Conservation (phyloP, 2,329 filamentous ascomycete genomes). For the Beauveria rudraprayagi region DNA sequence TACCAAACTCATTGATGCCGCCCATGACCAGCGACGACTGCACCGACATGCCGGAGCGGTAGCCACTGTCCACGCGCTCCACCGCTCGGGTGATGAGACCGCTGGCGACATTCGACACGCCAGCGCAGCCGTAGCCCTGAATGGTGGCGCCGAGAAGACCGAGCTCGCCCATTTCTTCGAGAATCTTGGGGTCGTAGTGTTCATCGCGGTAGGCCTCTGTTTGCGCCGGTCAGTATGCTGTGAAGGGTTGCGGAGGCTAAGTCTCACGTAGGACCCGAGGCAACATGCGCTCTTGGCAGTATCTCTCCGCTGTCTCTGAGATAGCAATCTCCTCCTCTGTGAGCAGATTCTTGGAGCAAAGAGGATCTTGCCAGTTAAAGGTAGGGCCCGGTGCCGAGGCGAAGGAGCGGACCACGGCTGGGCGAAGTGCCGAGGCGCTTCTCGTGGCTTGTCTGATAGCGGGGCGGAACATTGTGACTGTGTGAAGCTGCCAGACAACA, state of each 20-base stretch:
- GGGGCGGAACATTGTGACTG: conserved; percentile 15
- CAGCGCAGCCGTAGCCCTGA: conserved; percentile 80
- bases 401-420: conserved; percentile 23
- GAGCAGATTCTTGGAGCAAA: conserved; percentile 64
- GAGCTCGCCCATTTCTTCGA: conserved; percentile 86
- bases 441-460: conserved; percentile 13
- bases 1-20: conserved; percentile 79
- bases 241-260: too few species aligned
- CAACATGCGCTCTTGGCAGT: conserved; percentile 83
- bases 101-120: conserved; percentile 79
- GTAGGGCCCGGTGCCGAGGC: conserved; percentile 26
- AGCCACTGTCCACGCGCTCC: conserved; percentile 84
- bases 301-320: conserved; percentile 81
- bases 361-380: conserved; percentile 91
- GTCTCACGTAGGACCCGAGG: conserved; percentile 74
- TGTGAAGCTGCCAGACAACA: background rate
- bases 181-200: conserved; percentile 74
- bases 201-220: conserved; percentile 78
- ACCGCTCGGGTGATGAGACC: conserved; percentile 85
- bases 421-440: conserved; percentile 10
- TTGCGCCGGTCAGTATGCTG: background rate
- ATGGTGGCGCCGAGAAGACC: conserved; percentile 84
- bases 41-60: conserved; percentile 87
- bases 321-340: conserved; percentile 91
- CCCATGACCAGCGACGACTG: conserved; percentile 93